phyloP scores from a whole-genome alignment of 1,284 basidiomycete genomes.

The Cryptococcus amylolentus region DNA sequence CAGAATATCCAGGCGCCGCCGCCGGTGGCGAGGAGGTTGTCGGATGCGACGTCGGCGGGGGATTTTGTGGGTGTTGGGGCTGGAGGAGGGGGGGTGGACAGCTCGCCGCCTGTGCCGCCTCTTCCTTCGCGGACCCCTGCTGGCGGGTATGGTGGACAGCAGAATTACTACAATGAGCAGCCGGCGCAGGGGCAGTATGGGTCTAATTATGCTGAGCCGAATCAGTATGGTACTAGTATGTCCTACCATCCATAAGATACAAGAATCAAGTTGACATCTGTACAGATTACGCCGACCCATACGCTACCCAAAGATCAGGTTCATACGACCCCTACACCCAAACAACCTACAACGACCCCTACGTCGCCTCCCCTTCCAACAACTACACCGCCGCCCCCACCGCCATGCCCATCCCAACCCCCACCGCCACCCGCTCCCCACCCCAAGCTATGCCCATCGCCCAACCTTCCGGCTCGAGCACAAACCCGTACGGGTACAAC shows the following conservation, averaged over 20 bases:
- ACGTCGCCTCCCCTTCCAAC: slow-evolving; percentile 2
- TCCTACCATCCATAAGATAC: not conserved
- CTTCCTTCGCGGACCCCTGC: slow-evolving; percentile 3
- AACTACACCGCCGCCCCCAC: slow-evolving; percentile 3
- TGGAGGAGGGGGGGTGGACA: slow-evolving; percentile 30
- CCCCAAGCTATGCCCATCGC: not conserved
- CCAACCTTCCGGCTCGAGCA: not conserved
- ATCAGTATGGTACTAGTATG: slow-evolving; percentile 3
- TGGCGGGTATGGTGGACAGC: slow-evolving; percentile 10
- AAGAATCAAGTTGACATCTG: not conserved
- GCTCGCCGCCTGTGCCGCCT: not conserved
- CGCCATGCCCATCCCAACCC: slow-evolving; percentile 14
- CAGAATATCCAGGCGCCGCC: slow-evolving; percentile 15
- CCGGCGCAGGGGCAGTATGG: slow-evolving; percentile 2
- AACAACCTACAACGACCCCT: slow-evolving; percentile 16
- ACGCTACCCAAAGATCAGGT: slow-evolving; percentile 9
- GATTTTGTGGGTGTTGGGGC: slow-evolving; percentile 38
- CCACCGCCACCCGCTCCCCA: slow-evolving; percentile 12
- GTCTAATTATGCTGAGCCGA: slow-evolving; percentile 13
- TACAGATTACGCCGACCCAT: slow-evolving; percentile 19
- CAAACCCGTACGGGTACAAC: slow-evolving; percentile 5
- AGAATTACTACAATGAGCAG: slow-evolving; percentile 11
- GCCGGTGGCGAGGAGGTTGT: slow-evolving; percentile 17
- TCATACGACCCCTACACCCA: slow-evolving; percentile 20
- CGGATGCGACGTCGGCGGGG: slow-evolving; percentile 25